phyloP scores from a whole-genome alignment of 768 basidiomycete species.

The Galerina marginata region DNA sequence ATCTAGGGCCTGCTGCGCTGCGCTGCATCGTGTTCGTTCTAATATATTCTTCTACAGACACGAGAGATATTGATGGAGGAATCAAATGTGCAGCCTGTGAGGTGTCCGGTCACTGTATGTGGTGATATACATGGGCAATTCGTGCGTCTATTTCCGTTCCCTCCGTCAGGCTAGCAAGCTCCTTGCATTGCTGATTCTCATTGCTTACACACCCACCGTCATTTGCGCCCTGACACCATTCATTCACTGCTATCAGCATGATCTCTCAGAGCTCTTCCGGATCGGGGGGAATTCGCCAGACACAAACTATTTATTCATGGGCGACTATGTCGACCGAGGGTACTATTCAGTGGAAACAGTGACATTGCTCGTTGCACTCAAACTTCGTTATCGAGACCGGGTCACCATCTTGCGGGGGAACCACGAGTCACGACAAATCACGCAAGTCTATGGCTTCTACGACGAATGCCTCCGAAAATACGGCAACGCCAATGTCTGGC shows the following conservation, averaged over 20 bases:
- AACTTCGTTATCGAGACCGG: slow-evolving; percentile 96
- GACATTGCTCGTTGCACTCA: slow-evolving; percentile 94
- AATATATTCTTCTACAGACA: slow-evolving; percentile 60
- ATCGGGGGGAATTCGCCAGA: slow-evolving; percentile 99
- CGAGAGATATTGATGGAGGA: slow-evolving; percentile 99
- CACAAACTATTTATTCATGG: slow-evolving; percentile 99
- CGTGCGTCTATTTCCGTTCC: slow-evolving; percentile 58
- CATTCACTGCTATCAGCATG: slow-evolving; percentile 69
- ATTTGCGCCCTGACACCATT: slow-evolving; percentile 7
- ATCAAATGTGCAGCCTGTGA: slow-evolving; percentile 97
- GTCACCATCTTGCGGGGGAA: slow-evolving; percentile 98
- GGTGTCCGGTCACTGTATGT: slow-evolving; percentile 98
- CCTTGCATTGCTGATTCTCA: slow-evolving; percentile 8
- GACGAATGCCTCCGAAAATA: slow-evolving; percentile 99
- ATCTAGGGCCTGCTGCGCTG: slow-evolving; percentile 13
- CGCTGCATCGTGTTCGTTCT: background rate
- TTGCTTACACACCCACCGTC: slow-evolving; percentile 6
- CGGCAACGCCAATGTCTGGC: slow-evolving; percentile 99
- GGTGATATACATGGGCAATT: slow-evolving; percentile 99
- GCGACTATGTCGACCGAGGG: slow-evolving; percentile 98
- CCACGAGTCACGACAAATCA: slow-evolving; percentile 99
- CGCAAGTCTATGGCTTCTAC: slow-evolving; percentile 99
- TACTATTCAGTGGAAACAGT: slow-evolving; percentile 99
- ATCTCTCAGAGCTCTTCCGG: slow-evolving; percentile 97
- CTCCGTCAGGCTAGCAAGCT: background rate